Conservation (phyloP, 2,329 filamentous ascomycete species). For the Pseudogymnoascus sp. region DNA sequence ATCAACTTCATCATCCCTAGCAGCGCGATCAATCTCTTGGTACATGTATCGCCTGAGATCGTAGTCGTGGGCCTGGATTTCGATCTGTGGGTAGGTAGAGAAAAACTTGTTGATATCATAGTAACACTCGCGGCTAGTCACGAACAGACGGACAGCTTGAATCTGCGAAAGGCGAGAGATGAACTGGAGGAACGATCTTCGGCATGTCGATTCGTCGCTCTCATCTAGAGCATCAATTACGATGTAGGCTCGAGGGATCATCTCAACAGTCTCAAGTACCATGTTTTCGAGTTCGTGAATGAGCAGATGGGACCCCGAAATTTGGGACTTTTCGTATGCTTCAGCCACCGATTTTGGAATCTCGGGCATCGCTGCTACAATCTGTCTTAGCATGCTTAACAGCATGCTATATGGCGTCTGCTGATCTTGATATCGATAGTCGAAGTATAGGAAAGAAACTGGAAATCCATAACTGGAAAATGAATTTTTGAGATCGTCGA, state of each 20-base stretch:
- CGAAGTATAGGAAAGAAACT: constrained; percentile 27
- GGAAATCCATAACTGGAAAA: neutral
- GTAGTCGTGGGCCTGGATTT: constrained; percentile 12
- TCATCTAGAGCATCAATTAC: neutral
- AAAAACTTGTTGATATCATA: neutral
- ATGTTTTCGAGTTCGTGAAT: constrained; percentile 13
- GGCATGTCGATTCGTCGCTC: neutral
- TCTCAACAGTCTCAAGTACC: neutral
- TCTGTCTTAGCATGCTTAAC: constrained; percentile 23
- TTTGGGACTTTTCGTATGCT: constrained; percentile 20
- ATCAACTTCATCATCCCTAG: constrained; percentile 21
- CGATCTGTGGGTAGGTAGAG: constrained; percentile 11
- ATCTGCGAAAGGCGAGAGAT: neutral
- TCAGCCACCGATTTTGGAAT: constrained; percentile 21
- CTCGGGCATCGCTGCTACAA: constrained; percentile 13
- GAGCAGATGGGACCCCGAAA: constrained; percentile 11
- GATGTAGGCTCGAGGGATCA: neutral
- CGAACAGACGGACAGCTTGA: neutral
- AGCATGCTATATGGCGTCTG: constrained; percentile 20
- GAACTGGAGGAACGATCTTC: neutral
- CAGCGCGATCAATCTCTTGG: constrained; percentile 16
- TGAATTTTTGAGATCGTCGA: neutral
- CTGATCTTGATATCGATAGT: constrained; percentile 24
- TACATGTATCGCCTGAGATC: constrained; percentile 22
- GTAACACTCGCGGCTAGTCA: neutral